phyloP scores from a whole-genome alignment of 192 early-diverging fungal genomes.

The Piromyces finnis region DNA sequence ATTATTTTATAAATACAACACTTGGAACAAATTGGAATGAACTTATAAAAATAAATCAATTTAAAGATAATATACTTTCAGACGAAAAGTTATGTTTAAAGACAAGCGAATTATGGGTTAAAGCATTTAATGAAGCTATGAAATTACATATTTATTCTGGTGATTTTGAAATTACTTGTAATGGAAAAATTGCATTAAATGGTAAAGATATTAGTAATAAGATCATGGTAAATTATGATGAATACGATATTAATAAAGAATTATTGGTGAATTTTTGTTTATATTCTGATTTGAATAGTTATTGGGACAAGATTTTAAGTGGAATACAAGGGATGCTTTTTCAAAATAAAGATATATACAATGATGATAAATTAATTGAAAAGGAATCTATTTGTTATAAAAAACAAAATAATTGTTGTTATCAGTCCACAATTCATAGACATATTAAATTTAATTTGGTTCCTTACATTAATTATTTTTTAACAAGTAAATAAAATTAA shows the following conservation, averaged over 20 bases:
- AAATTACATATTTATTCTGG: not conserved
- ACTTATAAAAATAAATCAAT: not conserved
- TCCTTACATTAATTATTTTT: too few relatives aligned
- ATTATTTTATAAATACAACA: not conserved
- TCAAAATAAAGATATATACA: not conserved
- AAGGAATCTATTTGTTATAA: not conserved
- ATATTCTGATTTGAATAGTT: not conserved
- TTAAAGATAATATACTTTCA: not conserved
- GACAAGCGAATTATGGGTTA: not conserved
- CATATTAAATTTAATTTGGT: not conserved
- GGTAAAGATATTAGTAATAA: not conserved
- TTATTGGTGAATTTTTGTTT: not conserved
- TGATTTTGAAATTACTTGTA: not conserved
- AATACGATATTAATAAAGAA: not conserved
- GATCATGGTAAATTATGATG: not conserved
- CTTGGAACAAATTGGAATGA: not conserved
- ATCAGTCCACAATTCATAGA: not conserved
- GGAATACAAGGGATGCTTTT: not conserved
- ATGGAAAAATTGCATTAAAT: not conserved
- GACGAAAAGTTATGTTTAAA: not conserved
- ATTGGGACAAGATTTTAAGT: not conserved
- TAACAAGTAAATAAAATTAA: too few relatives aligned
- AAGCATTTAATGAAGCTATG: not conserved
- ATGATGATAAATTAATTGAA: not conserved
- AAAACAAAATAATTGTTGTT: not conserved